Percentiles rank a stretch among this genome's conserved stretches.
Conservation (phyloP, 2,329 filamentous ascomycete genomes). For the Hymenoscyphus occultus region DNA sequence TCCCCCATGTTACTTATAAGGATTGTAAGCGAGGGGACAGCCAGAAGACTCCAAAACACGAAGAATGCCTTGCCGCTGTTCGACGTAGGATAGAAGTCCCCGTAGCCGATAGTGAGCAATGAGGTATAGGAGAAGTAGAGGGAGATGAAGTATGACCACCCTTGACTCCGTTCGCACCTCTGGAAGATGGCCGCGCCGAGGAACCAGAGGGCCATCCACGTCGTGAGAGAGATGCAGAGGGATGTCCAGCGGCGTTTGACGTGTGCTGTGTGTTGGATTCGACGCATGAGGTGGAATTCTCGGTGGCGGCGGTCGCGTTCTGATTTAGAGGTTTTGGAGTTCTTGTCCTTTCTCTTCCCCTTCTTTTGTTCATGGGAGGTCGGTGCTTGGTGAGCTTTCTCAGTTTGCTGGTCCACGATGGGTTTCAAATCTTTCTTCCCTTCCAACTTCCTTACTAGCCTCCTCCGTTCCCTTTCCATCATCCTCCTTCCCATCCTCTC, state of each 20-base stretch:
- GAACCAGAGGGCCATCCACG: slow-evolving; percentile 76
- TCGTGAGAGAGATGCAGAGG: slow-evolving; percentile 62
- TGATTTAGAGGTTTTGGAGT: slow-evolving; percentile 25
- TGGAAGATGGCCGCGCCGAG: slow-evolving; percentile 74
- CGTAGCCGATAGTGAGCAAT: slow-evolving; percentile 83
- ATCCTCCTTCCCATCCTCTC: slow-evolving; percentile 54
- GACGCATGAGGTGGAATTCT: slow-evolving; percentile 78
- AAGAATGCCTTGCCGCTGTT: slow-evolving; percentile 82
- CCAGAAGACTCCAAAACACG: slow-evolving; percentile 87
- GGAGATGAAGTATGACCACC: slow-evolving; percentile 73
- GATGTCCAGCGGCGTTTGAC: slow-evolving; percentile 71
- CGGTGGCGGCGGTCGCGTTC: slow-evolving; percentile 62
- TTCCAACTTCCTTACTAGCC: slow-evolving; percentile 45
- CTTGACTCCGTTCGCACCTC: slow-evolving; percentile 48
- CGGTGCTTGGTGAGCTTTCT: slow-evolving; percentile 8
- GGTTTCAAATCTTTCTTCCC: slow-evolving; percentile 50
- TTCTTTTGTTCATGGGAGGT: slow-evolving; percentile 15
- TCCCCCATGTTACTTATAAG: slow-evolving; percentile 81
- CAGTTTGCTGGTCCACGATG: slow-evolving; percentile 14
- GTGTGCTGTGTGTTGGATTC: slow-evolving; percentile 66
- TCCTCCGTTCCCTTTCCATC: slow-evolving; percentile 56
- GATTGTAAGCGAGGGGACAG: slow-evolving; percentile 83
- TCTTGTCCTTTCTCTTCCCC: slow-evolving; percentile 1
- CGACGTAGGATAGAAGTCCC: slow-evolving; percentile 72
- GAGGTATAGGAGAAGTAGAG: slow-evolving; percentile 86